Base-by-base conservation (phyloP, 164 flowering plant genomes). In the Saururus chinensis region DNA sequence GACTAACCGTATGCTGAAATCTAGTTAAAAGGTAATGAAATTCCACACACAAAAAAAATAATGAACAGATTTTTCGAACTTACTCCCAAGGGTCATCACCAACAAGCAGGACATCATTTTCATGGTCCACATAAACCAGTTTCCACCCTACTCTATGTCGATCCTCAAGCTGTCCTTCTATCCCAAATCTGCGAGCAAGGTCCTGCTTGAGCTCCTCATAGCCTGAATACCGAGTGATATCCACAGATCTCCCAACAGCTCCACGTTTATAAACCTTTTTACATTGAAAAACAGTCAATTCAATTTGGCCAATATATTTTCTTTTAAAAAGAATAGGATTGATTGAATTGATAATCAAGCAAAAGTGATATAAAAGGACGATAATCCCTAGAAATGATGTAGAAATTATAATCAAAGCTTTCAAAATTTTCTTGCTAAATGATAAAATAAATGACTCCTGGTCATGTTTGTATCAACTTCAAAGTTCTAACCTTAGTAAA, bases 41-140 rank as follows among this genome's bases (percentile, higher is more conserved):
- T n/a, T n/a, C n/a, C n/a, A n/a, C n/a, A n/a, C 49, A 45, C 60
- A 58, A 19, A 40, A 58, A 58, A 14, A 45, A 37, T 37, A 58
- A 25, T 19, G 11, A 53, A 53, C 12, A 9, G 0, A 37, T 16
- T 11, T 55, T 9, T 23, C 30, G 23, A 41, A 80, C 97, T 79
- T 90, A 93, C 99, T 90, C 96, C 99, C 99, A 93, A 51, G 99
- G 99, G 66, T 93, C 99, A 71, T 93, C 99, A 14, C 99, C 99
- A 5, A 93, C 92, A 21, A 93, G 87, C 63, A 93, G 72, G 64
- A 90, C 91, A 68, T 93, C 99, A 62, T 65, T 82, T 72, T 93
- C 99, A 64, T 86, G 97, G 71, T 93, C 99, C 62, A 85, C 89
- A 59, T 88, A 93, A 22, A 93, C 99, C 55, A 93, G 89, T 71